Base-by-base conservation (phyloP, 1,139 yeast species). In the Sugiyamaella grinbergsii region DNA sequence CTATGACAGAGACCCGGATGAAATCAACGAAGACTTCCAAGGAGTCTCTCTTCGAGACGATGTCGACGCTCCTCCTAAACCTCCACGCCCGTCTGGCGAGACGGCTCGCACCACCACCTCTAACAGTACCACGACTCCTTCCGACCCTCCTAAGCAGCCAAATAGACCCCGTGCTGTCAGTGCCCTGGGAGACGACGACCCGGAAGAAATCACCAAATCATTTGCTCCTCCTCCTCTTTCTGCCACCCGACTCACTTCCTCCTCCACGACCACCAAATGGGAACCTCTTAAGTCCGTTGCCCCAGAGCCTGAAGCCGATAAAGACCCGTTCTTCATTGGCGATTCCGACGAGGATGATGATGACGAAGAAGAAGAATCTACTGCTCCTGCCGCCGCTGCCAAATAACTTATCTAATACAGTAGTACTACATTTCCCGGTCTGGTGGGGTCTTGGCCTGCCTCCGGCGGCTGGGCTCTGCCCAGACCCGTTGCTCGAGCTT, bases 321-420 rank as follows among this genome's bases (percentile, higher is more conserved):
- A 82, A 49, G 91, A 84, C 62, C 87, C 90, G 1, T 86, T 86
- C 64, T 76, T 84, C 62, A 85, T 86, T 40, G 87, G 86, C 48
- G 93, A 85, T 61, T 81, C 85, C 63, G 94, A 86, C 58, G 91
- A 84, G 52, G 90, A 84, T 50, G 82, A 79, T 4, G 53, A 50
- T 7, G 48, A 49, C 13, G 49, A 44, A 10, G 50, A 37, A n/a
- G 49, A 38, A 2, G 44, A 20, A 15, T 7, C 28, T 7, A 4
- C 39, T 22, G 13, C 16, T n/a, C 20, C 20, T 2, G 32, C 40
- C 22, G 15, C 41, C 22, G 10, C 41, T 4, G 24, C 40, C 7
- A 34, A 43, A 18, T 34, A 23, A 10, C 26, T 2, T 20, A n/a
- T 22, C 20, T n/a, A 39, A 26, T 39, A 26, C 33, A 16, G 4